phyloP scores from a whole-genome alignment of 2,329 filamentous ascomycete species.

The Geoglossum cookeanum region DNA sequence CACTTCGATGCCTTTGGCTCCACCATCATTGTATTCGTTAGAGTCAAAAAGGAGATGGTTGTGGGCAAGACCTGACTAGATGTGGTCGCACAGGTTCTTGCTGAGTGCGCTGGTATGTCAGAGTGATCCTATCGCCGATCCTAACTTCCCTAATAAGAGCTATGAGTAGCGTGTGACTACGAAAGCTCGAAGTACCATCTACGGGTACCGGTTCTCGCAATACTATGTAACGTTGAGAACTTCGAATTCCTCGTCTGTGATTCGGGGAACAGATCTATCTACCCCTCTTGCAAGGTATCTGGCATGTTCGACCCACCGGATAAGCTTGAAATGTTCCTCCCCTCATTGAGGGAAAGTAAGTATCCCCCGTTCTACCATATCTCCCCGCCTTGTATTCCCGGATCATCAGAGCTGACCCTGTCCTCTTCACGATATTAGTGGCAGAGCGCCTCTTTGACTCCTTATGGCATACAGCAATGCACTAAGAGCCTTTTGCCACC shows the following conservation, averaged over 20 bases:
- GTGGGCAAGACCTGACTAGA: neutral
- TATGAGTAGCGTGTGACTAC: slow-evolving; percentile 2
- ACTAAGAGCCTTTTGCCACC: neutral
- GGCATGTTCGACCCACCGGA: neutral
- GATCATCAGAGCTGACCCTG: neutral
- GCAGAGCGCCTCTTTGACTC: neutral
- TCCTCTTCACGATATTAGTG: neutral
- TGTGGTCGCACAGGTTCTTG: slow-evolving; percentile 3
- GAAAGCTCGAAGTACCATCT: neutral
- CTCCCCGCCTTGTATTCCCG: neutral
- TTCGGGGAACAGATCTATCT: neutral
- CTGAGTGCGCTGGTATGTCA: slow-evolving; percentile 3
- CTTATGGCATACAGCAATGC: neutral
- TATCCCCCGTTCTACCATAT: too few relatives aligned
- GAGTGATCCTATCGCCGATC: neutral
- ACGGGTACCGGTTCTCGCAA: slow-evolving; percentile 5
- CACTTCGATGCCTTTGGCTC: slow-evolving; percentile 1
- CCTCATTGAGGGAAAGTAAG: neutral
- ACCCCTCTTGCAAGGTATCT: neutral
- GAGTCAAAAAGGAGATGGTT: slow-evolving; percentile 2
- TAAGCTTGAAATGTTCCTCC: neutral
- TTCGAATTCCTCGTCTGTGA: slow-evolving; percentile 5
- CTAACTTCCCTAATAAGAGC: neutral
- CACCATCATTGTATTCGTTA: slow-evolving; percentile 1
- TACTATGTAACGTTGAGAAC: slow-evolving; percentile 1